phyloP scores from a whole-genome alignment of 345 rosid species.

The Rubroshorea leprosula region DNA sequence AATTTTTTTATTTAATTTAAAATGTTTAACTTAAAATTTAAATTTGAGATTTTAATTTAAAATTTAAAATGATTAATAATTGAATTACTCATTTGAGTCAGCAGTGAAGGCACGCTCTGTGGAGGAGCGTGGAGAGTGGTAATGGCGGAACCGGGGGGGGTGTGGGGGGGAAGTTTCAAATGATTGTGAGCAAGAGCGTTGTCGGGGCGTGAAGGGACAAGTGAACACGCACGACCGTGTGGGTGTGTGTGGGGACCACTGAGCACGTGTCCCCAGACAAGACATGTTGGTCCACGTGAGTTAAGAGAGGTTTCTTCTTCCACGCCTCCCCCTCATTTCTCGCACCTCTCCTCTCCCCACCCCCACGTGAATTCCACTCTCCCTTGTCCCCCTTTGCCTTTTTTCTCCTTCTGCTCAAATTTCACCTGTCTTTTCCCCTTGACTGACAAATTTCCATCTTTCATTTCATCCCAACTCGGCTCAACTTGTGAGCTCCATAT shows the following conservation, averaged over 20 bases:
- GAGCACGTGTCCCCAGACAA: conserved; percentile 49
- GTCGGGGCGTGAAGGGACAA: conserved; percentile 43
- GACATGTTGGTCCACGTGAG: conserved; percentile 66
- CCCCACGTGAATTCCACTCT: conserved; percentile 54
- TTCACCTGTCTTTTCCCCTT: neutral
- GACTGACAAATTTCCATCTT: neutral
- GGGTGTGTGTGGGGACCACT: conserved; percentile 22
- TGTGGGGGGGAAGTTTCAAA: conserved; percentile 27
- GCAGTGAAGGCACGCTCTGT: too few species aligned
- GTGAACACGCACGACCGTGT: conserved; percentile 33
- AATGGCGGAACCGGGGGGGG: neutral
- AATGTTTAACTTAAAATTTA: too few species aligned
- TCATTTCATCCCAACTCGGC: neutral
- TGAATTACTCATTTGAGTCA: too few species aligned
- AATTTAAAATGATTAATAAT: too few species aligned
- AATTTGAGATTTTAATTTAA: too few species aligned
- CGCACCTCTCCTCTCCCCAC: conserved; percentile 17
- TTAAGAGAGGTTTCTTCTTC: conserved; percentile 18
- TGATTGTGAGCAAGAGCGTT: conserved; percentile 38
- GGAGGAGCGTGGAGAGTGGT: neutral
- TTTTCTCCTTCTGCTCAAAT: neutral
- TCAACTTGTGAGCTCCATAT: too few species aligned
- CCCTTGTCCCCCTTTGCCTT: conserved; percentile 23
- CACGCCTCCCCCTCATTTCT: conserved; percentile 26
- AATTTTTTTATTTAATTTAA: too few species aligned